A percentile compares a stretch with the other conserved stretches of the same genome.
Evolutionary conservation across 2,329 filamentous ascomycete species (phyloP).

Genomic region (Venturia pyrina): DNA sequence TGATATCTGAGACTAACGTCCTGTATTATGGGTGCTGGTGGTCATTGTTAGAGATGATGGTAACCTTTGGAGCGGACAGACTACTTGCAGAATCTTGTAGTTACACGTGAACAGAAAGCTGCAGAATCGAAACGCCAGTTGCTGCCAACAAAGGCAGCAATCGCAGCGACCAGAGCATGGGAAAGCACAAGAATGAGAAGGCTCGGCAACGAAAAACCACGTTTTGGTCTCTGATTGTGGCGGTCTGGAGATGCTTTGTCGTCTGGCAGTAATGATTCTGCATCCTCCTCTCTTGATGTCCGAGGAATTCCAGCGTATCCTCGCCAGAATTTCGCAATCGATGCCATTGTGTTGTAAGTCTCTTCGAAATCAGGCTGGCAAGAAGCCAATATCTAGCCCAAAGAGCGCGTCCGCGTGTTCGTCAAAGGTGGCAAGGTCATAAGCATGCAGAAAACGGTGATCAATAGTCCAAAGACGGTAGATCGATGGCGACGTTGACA

Average conservation of each 20-base stretch:
- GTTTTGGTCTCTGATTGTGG: too few relatives aligned
- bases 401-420: neutral
- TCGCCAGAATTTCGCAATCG: neutral
- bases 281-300: neutral
- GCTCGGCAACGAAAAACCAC: too few relatives aligned
- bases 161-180: neutral
- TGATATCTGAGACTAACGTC: too few relatives aligned
- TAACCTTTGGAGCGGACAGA: too few relatives aligned
- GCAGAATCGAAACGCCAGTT: neutral
- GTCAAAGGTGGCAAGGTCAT: neutral
- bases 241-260: too few relatives aligned
- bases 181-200: too few relatives aligned
- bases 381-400: neutral
- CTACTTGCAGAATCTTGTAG: slow-evolving; percentile 1
- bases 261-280: too few relatives aligned
- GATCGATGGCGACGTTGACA: neutral
- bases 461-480: neutral
- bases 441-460: neutral
- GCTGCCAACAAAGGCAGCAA: neutral
- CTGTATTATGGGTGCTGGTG: too few relatives aligned
- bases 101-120: neutral
- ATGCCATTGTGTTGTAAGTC: neutral
- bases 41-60: too few relatives aligned
- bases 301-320: neutral
- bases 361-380: neutral